Conservation (phyloP, 495 filamentous ascomycete species). For the Ramalina peruviana region DNA sequence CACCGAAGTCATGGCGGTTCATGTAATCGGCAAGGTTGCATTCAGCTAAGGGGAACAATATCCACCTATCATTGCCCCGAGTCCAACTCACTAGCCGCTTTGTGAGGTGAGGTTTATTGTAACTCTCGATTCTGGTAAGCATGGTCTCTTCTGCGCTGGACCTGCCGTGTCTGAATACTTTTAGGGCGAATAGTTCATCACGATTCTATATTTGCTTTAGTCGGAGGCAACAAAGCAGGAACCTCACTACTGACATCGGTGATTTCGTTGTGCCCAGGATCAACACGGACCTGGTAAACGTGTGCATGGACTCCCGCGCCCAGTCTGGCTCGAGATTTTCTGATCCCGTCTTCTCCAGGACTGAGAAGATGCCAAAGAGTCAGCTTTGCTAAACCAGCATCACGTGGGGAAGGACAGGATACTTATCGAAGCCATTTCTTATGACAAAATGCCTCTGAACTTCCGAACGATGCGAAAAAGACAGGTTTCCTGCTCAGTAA, state of each 20-base stretch:
- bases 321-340: too few species aligned
- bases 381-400: too few species aligned
- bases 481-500: not conserved
- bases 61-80: slow-evolving; percentile 7
- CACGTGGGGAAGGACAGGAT: not conserved
- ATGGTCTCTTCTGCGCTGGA: not conserved
- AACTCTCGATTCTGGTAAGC: not conserved
- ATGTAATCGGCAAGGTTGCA: slow-evolving; percentile 16
- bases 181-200: slow-evolving; percentile 3
- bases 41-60: slow-evolving; percentile 19
- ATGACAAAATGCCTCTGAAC: too few species aligned
- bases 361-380: too few species aligned
- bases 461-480: not conserved
- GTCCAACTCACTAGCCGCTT: slow-evolving; percentile 10
- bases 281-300: slow-evolving; percentile 6
- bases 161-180: slow-evolving; percentile 2
- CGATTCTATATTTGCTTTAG: not conserved
- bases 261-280: slow-evolving; percentile 9
- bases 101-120: not conserved
- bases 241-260: not conserved
- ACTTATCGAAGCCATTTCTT: not conserved
- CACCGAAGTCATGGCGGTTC: not conserved
- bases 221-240: not conserved
- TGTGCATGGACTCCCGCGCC: not conserved
- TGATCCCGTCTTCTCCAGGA: not conserved